Percentiles rank a stretch among this genome's conserved stretches.
Evolutionary conservation across 1,284 basidiomycete species (phyloP).

Genomic region (Rhodotorula sp.): DNA sequence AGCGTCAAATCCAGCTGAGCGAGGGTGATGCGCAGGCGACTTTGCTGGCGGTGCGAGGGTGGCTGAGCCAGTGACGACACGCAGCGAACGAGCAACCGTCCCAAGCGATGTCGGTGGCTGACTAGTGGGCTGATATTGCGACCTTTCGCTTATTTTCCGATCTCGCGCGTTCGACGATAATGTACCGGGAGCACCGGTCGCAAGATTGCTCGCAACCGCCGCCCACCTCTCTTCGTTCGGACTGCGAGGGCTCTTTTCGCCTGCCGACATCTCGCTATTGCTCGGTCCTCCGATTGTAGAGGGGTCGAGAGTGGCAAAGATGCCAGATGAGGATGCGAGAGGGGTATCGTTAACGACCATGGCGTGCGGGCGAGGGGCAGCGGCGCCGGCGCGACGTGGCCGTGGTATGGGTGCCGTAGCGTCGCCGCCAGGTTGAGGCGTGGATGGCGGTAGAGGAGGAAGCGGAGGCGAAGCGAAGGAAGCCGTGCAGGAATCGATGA

Average conservation of each 20-base stretch:
- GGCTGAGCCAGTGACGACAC: too few species aligned
- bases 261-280: constrained; percentile 20
- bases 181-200: too few species aligned
- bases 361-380: constrained; percentile 1
- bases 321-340: not conserved
- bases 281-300: constrained; percentile 11
- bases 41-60: too few species aligned
- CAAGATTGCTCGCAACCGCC: not conserved
- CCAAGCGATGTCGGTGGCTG: too few species aligned
- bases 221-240: constrained; percentile 29
- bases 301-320: not conserved
- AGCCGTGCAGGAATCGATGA: too few species aligned
- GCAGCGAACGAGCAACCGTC: too few species aligned
- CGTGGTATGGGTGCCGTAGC: not conserved
- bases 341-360: constrained; percentile 1
- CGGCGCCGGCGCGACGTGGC: not conserved
- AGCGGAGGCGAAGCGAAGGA: not conserved
- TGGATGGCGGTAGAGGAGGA: not conserved
- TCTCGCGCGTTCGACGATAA: not conserved
- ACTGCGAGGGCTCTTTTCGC: constrained; percentile 16
- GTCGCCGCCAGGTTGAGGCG: not conserved
- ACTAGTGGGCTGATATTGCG: too few species aligned
- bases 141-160: too few species aligned
- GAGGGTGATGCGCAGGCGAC: not conserved
- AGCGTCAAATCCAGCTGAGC: not conserved